Evolutionary conservation across 202 grass and related monocot genomes (phyloP).

Genomic region (Cymbopogon flexuosus): DNA sequence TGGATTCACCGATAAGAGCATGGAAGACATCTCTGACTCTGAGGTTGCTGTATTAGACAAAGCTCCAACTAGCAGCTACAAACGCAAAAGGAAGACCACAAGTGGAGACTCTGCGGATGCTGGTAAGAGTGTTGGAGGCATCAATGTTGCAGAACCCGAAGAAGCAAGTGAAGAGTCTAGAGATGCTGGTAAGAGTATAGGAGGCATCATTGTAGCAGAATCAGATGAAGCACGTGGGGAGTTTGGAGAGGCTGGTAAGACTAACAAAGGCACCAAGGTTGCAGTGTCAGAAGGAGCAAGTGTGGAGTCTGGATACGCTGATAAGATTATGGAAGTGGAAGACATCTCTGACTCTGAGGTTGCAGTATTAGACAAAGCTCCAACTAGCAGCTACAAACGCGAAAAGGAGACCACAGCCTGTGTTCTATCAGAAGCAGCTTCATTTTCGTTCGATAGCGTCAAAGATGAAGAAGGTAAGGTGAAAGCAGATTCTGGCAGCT

Average conservation of each 20-base stretch:
- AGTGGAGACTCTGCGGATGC: background rate
- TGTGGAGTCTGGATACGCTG: background rate
- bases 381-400: background rate
- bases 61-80: background rate
- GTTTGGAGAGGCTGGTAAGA: no score
- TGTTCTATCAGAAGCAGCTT: conserved; percentile 34
- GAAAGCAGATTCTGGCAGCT: conserved; percentile 1
- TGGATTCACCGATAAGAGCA: background rate
- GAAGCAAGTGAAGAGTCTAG: conserved; percentile 1
- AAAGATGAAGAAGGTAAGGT: background rate
- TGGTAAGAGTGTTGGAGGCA: background rate
- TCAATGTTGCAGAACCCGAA: conserved; percentile 12
- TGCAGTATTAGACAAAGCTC: background rate
- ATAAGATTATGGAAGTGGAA: background rate
- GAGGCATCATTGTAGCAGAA: background rate
- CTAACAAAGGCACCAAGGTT: no score
- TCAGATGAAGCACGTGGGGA: no score
- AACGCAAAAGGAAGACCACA: background rate
- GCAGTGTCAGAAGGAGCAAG: background rate
- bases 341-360: background rate
- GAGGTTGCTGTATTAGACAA: background rate
- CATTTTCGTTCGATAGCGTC: background rate
- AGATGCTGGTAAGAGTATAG: background rate
- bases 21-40: background rate
- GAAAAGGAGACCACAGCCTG: background rate